Percentiles rank a stretch among this genome's conserved stretches.
These are phyloP conservation scores for Nicotiana paniculata DNA, from an alignment of 257 asterid genomes.

Conservation along the genomic window DNA sequence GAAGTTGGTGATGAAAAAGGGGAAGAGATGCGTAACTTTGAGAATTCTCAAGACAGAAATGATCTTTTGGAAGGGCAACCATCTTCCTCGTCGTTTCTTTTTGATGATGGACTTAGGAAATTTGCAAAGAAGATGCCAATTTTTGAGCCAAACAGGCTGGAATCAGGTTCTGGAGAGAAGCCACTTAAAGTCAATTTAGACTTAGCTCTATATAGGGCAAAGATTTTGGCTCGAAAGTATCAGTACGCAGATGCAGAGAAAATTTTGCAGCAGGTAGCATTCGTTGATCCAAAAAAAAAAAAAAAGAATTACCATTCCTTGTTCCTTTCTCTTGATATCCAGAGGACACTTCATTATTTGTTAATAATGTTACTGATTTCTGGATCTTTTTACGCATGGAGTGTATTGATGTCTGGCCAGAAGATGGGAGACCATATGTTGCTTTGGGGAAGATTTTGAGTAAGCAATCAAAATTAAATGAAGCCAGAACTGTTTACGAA, in stretches of 20 bases:
- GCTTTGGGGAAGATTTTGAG: conserved; percentile 71
- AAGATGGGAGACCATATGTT: conserved; percentile 95
- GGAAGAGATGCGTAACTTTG: conserved; percentile 8
- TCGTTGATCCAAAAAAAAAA: background rate
- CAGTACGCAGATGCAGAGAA: conserved; percentile 70
- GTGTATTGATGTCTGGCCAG: conserved; percentile 94
- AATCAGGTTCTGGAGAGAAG: conserved; percentile 42
- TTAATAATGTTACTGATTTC: conserved; percentile 10
- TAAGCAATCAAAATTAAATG: conserved; percentile 60
- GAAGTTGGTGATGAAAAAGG: conserved; percentile 27
- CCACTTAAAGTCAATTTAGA: conserved; percentile 83
- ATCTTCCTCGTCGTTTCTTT: conserved; percentile 22
- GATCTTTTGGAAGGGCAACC: conserved; percentile 8
- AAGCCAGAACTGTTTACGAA: conserved; percentile 85
- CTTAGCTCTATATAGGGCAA: conserved; percentile 75
- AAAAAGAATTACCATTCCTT: background rate
- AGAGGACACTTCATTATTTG: background rate
- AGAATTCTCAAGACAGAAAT: conserved; percentile 1
- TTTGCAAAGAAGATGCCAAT: conserved; percentile 80
- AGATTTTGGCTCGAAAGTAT: conserved; percentile 51
- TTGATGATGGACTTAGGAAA: conserved; percentile 57
- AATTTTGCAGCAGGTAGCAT: conserved; percentile 57
- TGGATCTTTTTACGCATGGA: conserved; percentile 19
- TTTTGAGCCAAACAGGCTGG: conserved; percentile 71
- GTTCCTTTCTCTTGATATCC: background rate